Evolutionary conservation across 192 early-diverging fungal genomes (phyloP), one percentile per base, ranked within the genome.

Genomic region (Blastocladiella britannica): DNA sequence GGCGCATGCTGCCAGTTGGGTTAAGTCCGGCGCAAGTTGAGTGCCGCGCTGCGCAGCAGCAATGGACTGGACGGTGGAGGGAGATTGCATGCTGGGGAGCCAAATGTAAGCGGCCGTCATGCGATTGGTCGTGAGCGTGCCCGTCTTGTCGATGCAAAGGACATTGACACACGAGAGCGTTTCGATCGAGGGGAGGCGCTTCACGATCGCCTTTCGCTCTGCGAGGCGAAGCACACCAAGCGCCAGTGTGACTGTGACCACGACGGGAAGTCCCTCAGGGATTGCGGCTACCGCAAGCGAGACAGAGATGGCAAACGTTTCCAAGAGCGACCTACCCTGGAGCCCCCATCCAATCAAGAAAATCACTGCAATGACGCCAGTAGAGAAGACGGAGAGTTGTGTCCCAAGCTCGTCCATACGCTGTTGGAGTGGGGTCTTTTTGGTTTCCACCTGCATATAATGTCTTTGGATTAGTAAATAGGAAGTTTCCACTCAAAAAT

Each of bases 91-190:
- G n/a, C n/a, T n/a, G n/a, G n/a, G n/a, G n/a, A n/a, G n/a, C 58
- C 70, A 64, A 6, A 89, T 57, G 28, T 85, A 83, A 52, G 83
- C 85, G 27, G 90, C 83, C 15, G 91, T 87, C 93, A 95, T 93
- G 64, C 84, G 80, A 73, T 95, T 95, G 68, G 88, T 74, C 3
- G 93, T 97, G 62, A 97, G 65, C 1, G 93, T 97, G 25, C 91
- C 88, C n/a, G 93, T 94, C 71, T 97, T 97, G 67, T 97, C 93
- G 1, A 84, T 85, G 70, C 93, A 97, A 29, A 97, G 80, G 18
- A 93, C 88, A 62, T 86, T 92, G 28, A 97, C 91, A 8, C 87
- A 88, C 1, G 91, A 91, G 7, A 97, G 68, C 20, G 88, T 83
- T 68, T 97, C 93, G 1, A 97, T 91, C 7, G 87, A 84, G 1